Conservation (phyloP, 768 basidiomycete genomes). For the Coprinopsis sp. region DNA sequence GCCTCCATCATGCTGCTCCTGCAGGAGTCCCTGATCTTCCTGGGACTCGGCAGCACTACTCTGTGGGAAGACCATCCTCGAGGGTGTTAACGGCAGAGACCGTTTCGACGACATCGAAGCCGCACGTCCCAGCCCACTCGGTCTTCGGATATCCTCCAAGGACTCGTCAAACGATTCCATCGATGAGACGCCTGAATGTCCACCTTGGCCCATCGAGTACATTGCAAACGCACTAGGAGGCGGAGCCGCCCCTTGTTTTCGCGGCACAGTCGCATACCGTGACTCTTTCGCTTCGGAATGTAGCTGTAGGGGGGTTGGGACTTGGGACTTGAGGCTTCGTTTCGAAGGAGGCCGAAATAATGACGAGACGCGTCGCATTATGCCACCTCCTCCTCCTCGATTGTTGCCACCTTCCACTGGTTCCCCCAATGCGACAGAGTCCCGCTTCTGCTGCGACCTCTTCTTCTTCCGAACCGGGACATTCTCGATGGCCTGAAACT, state of each 20-base stretch:
- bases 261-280: constrained; percentile 4
- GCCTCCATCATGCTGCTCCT: constrained; percentile 4
- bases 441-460: not conserved
- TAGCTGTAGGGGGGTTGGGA: not conserved
- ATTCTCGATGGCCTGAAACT: constrained; percentile 6
- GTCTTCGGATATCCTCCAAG: constrained; percentile 41
- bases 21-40: no score
- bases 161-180: constrained; percentile 15
- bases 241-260: constrained; percentile 12
- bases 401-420: not conserved
- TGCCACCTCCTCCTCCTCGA: constrained; percentile 5
- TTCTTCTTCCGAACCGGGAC: constrained; percentile 1
- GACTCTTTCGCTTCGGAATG: not conserved
- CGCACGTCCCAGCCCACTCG: constrained; percentile 41
- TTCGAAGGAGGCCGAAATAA: constrained; percentile 20
- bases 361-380: constrained; percentile 28
- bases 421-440: not conserved
- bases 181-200: constrained; percentile 12
- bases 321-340: constrained; percentile 3
- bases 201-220: constrained; percentile 9
- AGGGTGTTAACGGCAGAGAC: constrained; percentile 27
- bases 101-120: constrained; percentile 31
- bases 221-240: constrained; percentile 12
- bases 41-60: no score
- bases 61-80: constrained; percentile 9